These are phyloP conservation scores for Apiotrichum sp. DNA, from an alignment of 1,284 basidiomycete genomes.

Conservation along the genomic window DNA sequence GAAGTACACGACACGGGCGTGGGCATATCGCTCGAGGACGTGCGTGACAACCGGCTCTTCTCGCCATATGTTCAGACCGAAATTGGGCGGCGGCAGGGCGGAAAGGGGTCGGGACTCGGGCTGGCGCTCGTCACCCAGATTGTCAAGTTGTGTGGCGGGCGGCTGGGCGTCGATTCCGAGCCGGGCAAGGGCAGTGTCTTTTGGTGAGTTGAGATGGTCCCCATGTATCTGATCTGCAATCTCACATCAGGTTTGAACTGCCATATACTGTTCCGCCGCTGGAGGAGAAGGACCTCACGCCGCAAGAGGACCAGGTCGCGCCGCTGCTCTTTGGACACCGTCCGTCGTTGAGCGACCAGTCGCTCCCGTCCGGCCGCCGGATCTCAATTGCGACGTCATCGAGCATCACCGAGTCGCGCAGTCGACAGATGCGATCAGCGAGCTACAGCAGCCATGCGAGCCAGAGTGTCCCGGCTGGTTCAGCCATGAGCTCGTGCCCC, in stretches of 20 bases:
- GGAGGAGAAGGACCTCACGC: neutral
- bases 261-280: neutral
- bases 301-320: neutral
- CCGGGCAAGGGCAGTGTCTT: slow-evolving; percentile 40
- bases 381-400: neutral
- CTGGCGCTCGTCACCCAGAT: slow-evolving; percentile 83
- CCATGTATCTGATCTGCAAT: neutral
- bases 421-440: neutral
- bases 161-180: slow-evolving; percentile 56
- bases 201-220: slow-evolving; percentile 23
- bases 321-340: neutral
- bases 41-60: slow-evolving; percentile 53
- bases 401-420: neutral
- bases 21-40: slow-evolving; percentile 65
- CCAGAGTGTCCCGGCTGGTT: too few species aligned
- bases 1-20: slow-evolving; percentile 74
- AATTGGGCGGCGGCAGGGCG: slow-evolving; percentile 68
- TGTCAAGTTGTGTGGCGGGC: slow-evolving; percentile 72
- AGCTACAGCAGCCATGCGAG: neutral
- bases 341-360: neutral
- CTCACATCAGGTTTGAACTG: slow-evolving; percentile 3
- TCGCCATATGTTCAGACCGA: slow-evolving; percentile 48
- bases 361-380: neutral
- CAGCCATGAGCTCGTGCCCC: too few species aligned
- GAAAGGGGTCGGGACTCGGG: slow-evolving; percentile 79